A percentile compares a stretch with the other conserved stretches of the same genome.
Conservation (phyloP, 805 yeast genomes). For the Candida jianshihensis region DNA sequence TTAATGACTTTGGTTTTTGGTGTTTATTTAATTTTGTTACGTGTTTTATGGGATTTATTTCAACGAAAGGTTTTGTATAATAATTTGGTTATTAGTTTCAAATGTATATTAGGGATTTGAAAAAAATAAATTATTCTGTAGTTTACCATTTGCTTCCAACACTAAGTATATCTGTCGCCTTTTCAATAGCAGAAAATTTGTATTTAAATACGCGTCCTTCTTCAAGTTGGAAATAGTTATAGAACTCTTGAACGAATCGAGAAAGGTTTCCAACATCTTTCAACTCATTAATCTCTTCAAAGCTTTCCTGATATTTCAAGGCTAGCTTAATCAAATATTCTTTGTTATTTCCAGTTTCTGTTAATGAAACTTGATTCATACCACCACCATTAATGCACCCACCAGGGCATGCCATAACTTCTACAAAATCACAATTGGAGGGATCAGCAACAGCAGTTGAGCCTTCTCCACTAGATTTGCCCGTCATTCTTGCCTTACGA, state of each 20-base stretch:
- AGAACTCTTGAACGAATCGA: conserved; percentile 31
- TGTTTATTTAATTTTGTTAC: conserved; percentile 2
- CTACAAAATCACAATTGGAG: conserved; percentile 64
- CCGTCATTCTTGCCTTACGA: conserved; percentile 12
- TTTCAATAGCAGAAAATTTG: conserved; percentile 43
- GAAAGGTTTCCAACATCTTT: conserved; percentile 22
- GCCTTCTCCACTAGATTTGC: neutral
- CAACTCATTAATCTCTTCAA: conserved; percentile 26
- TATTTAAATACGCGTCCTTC: conserved; percentile 37
- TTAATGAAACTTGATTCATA: conserved; percentile 30
- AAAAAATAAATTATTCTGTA: no score
- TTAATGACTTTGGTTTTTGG: conserved; percentile 14
- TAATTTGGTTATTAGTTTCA: conserved; percentile 1
- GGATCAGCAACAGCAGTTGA: conserved; percentile 27
- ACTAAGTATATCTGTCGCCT: conserved; percentile 42
- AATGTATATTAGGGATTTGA: conserved; percentile 1
- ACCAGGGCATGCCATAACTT: conserved; percentile 96
- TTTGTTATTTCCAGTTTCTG: conserved; percentile 7
- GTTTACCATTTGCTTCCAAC: conserved; percentile 51
- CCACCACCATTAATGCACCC: conserved; percentile 99
- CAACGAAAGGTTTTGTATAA: neutral
- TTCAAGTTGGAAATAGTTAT: conserved; percentile 23
- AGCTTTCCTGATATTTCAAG: conserved; percentile 25
- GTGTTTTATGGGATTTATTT: conserved; percentile 1
- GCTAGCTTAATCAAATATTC: conserved; percentile 20